Evolutionary conservation across 768 basidiomycete species (phyloP), one percentile per base, ranked within the genome.

Genomic region (Leccinum variicolor): DNA sequence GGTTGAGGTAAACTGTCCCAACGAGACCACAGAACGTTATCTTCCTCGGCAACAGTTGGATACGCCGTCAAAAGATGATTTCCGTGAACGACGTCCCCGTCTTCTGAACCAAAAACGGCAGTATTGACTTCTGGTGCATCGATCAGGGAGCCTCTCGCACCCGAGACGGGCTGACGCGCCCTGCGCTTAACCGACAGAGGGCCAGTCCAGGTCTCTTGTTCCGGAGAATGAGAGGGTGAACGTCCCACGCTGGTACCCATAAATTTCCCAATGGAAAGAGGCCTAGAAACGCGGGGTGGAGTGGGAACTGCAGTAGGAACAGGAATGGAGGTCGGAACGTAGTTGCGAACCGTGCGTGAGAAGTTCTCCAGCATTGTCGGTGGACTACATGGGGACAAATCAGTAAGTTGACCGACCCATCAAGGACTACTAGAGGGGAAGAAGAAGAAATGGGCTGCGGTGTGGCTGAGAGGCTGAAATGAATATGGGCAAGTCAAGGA

Each of bases 241-340:
- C 67, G 50, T 6, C 62, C 66, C 1, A 65, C 17, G 36, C 73
- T 68, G 8, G 68, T 45, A 23, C 62, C 62, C 60, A 78, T 72
- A 62, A 79, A 79, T 43, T 65, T 76, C 15, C 80, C 81, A 52
- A 78, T 79, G 0, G 77, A 79, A 28, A 81, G 65, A 0, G 81
- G 82, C 13, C 76, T 72, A 5, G 82, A 82, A 25, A 83, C 76
- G 14, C 76, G 75, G 1, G 81, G 79, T 0, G 81, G 79, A 17
- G 81, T 76, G 15, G 82, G 79, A 1, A 74, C 70, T 1, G 80
- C 76, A 2, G 74, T 68, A 1, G 82, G 77, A 28, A 83, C 77
- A 14, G 79, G 73, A 52, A 83, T 80, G 8, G 79, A 78, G 17
- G 78, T 74, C 4, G 82, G 84, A 8, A 83, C 79, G 54, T 84